Conservation (phyloP, 192 early-diverging fungal species). For the Paraglomus occultum region DNA sequence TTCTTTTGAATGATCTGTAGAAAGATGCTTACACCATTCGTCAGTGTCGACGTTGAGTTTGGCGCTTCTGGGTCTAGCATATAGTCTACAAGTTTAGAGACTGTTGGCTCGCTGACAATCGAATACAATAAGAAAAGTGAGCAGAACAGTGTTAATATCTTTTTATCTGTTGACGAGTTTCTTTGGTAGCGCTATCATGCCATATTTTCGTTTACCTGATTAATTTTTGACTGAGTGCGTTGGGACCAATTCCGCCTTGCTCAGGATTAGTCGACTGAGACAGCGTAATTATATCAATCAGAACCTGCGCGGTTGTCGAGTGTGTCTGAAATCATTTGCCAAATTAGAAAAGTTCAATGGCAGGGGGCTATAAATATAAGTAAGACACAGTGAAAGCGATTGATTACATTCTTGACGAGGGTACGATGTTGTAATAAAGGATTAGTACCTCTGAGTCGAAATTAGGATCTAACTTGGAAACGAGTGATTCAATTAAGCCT, state of each 20-base stretch:
- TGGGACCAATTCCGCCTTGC: constrained; percentile 63
- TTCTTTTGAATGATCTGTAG: constrained; percentile 98
- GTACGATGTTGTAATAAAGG: constrained; percentile 9
- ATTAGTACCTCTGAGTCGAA: constrained; percentile 71
- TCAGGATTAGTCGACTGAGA: constrained; percentile 66
- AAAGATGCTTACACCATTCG: constrained; percentile 93
- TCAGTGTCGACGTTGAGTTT: constrained; percentile 82
- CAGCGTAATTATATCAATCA: constrained; percentile 83
- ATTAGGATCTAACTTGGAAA: constrained; percentile 77
- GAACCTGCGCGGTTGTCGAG: constrained; percentile 76
- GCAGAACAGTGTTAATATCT: constrained; percentile 36
- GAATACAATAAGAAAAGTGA: constrained; percentile 3
- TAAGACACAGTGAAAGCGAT: not conserved
- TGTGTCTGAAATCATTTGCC: constrained; percentile 48
- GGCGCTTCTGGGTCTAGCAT: constrained; percentile 84
- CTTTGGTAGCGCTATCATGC: not conserved
- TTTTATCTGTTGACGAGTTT: not conserved
- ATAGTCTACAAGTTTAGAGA: constrained; percentile 74
- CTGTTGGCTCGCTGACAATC: constrained; percentile 70
- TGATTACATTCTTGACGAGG: constrained; percentile 14
- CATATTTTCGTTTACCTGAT: constrained; percentile 29
- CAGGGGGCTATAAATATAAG: not conserved
- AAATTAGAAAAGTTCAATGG: constrained; percentile 1
- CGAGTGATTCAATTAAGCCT: constrained; percentile 72
- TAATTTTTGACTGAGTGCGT: constrained; percentile 63